phyloP scores from a whole-genome alignment of 2,329 filamentous ascomycete species.

The Fusarium sublunatum region DNA sequence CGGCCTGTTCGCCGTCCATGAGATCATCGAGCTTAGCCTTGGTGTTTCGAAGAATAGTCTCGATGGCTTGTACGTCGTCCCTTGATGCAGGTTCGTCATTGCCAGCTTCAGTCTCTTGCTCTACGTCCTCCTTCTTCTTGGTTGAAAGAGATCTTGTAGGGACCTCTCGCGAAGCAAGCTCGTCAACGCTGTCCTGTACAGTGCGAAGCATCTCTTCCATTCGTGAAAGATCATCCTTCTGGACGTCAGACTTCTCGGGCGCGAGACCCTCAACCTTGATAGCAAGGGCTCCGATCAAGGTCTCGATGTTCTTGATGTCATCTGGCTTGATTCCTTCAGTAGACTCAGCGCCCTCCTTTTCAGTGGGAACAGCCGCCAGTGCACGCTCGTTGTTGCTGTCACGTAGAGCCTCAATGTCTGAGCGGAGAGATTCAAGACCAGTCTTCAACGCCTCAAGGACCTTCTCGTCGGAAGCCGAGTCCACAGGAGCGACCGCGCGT shows the following conservation, averaged over 20 bases:
- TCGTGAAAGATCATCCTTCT: conserved; percentile 65
- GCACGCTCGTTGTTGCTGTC: conserved; percentile 61
- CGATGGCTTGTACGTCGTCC: conserved; percentile 90
- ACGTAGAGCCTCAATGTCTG: conserved; percentile 80
- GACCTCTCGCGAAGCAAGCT: conserved; percentile 53
- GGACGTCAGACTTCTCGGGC: conserved; percentile 51
- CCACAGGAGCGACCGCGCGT: conserved; percentile 58
- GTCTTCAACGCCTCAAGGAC: conserved; percentile 85
- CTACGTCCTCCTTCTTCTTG: conserved; percentile 31
- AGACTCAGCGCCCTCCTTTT: conserved; percentile 48
- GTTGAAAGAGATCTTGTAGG: conserved; percentile 33
- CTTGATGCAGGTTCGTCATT: conserved; percentile 59
- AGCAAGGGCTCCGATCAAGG: conserved; percentile 82
- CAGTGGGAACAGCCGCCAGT: conserved; percentile 54
- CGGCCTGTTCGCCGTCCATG: conserved; percentile 76
- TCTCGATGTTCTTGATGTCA: conserved; percentile 87
- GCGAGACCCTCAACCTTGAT: conserved; percentile 77
- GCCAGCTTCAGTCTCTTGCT: conserved; percentile 13
- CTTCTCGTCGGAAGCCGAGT: conserved; percentile 69
- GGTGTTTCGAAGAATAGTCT: conserved; percentile 88
- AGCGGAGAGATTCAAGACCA: conserved; percentile 77
- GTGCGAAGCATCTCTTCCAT: conserved; percentile 64
- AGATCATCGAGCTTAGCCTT: conserved; percentile 87
- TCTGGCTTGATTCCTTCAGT: conserved; percentile 70
- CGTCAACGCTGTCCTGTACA: conserved; percentile 62